phyloP scores from a whole-genome alignment of 352 stramenopile genomes.

The Phytophthora pluvialis region DNA sequence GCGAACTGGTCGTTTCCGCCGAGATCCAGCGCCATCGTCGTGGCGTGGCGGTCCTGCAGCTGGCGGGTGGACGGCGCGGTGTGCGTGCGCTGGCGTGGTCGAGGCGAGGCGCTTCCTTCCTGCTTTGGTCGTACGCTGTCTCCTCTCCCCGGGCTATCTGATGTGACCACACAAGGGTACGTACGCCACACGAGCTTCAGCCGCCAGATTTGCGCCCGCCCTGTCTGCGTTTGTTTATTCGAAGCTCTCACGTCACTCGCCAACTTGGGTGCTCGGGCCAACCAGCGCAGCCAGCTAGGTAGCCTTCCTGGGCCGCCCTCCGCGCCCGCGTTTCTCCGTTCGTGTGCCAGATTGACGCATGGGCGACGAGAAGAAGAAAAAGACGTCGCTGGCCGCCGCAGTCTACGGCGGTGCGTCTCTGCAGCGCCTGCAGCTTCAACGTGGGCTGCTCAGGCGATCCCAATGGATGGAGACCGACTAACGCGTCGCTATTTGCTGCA shows the following conservation, averaged over 20 bases:
- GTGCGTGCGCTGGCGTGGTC: neutral
- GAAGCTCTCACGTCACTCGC: slow-evolving; percentile 41
- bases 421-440: slow-evolving; percentile 34
- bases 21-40: slow-evolving; percentile 46
- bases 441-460: slow-evolving; percentile 6
- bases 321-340: neutral
- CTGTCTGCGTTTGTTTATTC: slow-evolving; percentile 29
- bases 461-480: slow-evolving; percentile 25
- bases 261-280: slow-evolving; percentile 28
- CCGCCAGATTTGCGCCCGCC: slow-evolving; percentile 19
- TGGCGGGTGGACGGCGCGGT: neutral
- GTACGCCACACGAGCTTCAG: slow-evolving; percentile 7
- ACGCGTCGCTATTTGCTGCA: slow-evolving; percentile 5
- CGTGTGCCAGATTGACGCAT: slow-evolving; percentile 18
- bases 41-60: slow-evolving; percentile 1
- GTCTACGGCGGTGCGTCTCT: slow-evolving; percentile 33
- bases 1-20: slow-evolving; percentile 51
- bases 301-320: neutral
- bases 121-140: slow-evolving; percentile 10
- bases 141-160: slow-evolving; percentile 8
- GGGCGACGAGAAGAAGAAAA: slow-evolving; percentile 42
- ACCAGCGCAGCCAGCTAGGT: neutral
- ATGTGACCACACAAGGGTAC: slow-evolving; percentile 1
- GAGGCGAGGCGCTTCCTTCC: slow-evolving; percentile 3
- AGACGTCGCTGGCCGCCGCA: slow-evolving; percentile 14